phyloP scores from a whole-genome alignment of 1,284 basidiomycete species.

The Microstroma glucosiphilum region DNA sequence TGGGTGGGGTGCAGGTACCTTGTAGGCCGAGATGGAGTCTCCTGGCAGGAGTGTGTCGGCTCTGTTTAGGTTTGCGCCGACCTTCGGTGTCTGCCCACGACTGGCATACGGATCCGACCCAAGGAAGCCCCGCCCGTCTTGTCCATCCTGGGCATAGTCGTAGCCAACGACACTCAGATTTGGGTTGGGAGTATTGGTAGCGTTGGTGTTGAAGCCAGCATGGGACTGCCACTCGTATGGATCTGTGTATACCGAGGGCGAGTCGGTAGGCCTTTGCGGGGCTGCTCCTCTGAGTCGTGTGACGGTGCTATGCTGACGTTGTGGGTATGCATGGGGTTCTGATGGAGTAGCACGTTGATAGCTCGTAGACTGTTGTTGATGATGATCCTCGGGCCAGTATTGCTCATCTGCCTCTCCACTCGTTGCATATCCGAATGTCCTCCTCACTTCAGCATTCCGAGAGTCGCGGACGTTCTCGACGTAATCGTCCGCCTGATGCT shows the following conservation, averaged over 20 bases:
- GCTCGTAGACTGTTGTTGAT: too few species aligned
- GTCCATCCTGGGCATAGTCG: neutral
- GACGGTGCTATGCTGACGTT: too few species aligned
- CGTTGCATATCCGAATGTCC: too few species aligned
- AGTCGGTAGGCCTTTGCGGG: slow-evolving; percentile 6
- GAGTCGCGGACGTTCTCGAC: too few species aligned
- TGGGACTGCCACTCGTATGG: slow-evolving; percentile 23
- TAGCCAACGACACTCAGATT: neutral
- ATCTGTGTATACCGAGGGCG: slow-evolving; percentile 38
- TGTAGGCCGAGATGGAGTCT: slow-evolving; percentile 35
- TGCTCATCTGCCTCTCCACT: too few species aligned
- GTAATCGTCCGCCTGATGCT: too few species aligned
- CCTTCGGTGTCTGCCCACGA: neutral
- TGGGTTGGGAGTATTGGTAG: slow-evolving; percentile 16
- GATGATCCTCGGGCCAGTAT: too few species aligned
- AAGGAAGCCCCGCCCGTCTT: slow-evolving; percentile 13
- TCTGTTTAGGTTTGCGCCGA: slow-evolving; percentile 16
- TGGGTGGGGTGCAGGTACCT: slow-evolving; percentile 15
- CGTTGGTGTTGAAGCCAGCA: slow-evolving; percentile 7
- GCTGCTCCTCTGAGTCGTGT: neutral
- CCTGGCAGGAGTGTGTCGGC: slow-evolving; percentile 27
- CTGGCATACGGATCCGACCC: slow-evolving; percentile 21
- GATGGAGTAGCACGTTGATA: too few species aligned
- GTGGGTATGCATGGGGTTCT: too few species aligned
- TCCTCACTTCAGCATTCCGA: too few species aligned